phyloP scores from a whole-genome alignment of 768 basidiomycete species.

The Cubamyces lactineus region DNA sequence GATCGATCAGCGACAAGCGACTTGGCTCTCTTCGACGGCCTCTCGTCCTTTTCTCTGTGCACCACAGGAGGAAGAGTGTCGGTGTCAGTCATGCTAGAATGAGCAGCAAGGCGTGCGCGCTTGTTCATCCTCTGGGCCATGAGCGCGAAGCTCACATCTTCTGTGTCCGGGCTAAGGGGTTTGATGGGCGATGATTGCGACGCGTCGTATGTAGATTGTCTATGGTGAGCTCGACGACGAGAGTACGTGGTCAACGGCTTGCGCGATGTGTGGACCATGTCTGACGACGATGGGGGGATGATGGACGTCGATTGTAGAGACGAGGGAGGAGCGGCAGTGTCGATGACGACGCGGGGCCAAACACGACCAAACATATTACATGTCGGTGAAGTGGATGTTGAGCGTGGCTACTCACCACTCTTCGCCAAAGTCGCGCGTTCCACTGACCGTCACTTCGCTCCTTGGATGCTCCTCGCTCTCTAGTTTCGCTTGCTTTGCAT shows the following conservation, averaged over 20 bases:
- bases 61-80: not conserved
- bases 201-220: not conserved
- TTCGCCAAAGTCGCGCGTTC: not conserved
- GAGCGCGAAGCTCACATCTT: constrained; percentile 43
- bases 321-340: constrained; percentile 17
- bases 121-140: constrained; percentile 52
- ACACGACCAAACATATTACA: constrained; percentile 24
- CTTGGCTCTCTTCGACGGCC: constrained; percentile 41
- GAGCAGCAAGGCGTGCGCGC: constrained; percentile 44
- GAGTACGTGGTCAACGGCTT: constrained; percentile 31
- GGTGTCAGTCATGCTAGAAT: not conserved
- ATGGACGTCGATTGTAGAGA: constrained; percentile 20
- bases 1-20: constrained; percentile 7
- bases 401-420: not conserved
- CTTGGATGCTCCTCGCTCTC: constrained; percentile 23
- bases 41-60: constrained; percentile 23
- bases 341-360: constrained; percentile 27
- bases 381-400: constrained; percentile 9
- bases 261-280: constrained; percentile 13
- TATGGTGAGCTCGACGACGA: constrained; percentile 21
- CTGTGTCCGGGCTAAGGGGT: constrained; percentile 27
- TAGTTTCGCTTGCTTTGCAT: constrained; percentile 15
- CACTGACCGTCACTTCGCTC: not conserved
- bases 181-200: constrained; percentile 34
- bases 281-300: not conserved